Evolutionary conservation across 2,329 filamentous ascomycete genomes (phyloP).

Genomic region (Biscogniauxia mediterranea): DNA sequence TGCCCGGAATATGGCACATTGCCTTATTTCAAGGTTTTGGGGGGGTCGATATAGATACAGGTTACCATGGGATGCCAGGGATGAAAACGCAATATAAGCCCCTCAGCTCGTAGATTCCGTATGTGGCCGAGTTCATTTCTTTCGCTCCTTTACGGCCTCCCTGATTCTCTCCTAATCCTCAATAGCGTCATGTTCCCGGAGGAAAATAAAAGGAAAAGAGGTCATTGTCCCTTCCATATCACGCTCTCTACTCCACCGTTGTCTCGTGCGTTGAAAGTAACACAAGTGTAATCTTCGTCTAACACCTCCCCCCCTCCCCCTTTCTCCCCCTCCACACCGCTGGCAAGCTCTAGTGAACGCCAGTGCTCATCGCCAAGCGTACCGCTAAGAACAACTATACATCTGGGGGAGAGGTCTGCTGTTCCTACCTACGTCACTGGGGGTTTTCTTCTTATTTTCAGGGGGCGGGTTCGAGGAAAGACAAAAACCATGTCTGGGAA

Average conservation of each 20-base stretch:
- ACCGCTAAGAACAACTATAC: not conserved
- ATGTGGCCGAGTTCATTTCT: not conserved
- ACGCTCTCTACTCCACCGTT: too few species aligned
- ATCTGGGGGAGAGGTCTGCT: not conserved
- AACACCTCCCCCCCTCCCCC: too few species aligned
- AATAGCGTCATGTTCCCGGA: too few species aligned
- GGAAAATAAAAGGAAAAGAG: too few species aligned
- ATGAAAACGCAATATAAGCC: not conserved
- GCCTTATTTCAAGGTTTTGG: not conserved
- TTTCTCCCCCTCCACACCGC: too few species aligned
- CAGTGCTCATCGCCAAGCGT: not conserved
- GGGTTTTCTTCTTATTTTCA: not conserved
- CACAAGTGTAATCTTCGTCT: too few species aligned
- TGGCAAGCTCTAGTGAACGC: not conserved
- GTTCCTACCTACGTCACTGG: not conserved
- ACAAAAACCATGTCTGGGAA: constrained; percentile 3
- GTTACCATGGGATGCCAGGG: not conserved
- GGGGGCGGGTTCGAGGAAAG: not conserved
- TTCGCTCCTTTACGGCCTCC: not conserved
- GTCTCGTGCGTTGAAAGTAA: too few species aligned
- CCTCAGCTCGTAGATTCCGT: not conserved
- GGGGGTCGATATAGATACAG: not conserved
- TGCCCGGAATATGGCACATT: not conserved
- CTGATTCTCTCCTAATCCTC: too few species aligned
- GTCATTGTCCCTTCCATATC: too few species aligned